A percentile compares a stretch with the other conserved stretches of the same genome.
Evolutionary conservation across 2,329 filamentous ascomycete genomes (phyloP).

Genomic region (Microcera coccophila): DNA sequence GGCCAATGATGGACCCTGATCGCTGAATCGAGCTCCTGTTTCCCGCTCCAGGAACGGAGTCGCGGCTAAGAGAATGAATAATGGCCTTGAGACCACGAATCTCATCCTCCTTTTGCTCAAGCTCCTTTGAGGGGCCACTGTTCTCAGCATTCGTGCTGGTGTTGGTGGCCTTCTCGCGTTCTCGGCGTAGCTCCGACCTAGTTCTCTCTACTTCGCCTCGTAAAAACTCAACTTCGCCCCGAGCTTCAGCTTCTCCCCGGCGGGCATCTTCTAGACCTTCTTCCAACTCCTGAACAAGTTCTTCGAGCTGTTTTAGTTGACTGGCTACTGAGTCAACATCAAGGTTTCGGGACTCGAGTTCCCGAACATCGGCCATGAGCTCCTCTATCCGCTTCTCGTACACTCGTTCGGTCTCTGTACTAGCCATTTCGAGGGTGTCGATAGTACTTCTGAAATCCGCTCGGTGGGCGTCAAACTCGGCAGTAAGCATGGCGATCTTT

Average conservation of each 20-base stretch:
- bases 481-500: slow-evolving; percentile 86
- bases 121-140: slow-evolving; percentile 60
- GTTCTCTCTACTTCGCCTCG: slow-evolving; percentile 92
- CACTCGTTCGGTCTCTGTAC: slow-evolving; percentile 89
- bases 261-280: slow-evolving; percentile 94
- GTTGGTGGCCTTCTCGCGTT: slow-evolving; percentile 69
- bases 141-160: slow-evolving; percentile 42
- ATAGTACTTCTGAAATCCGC: slow-evolving; percentile 97
- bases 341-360: slow-evolving; percentile 75
- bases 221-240: slow-evolving; percentile 92
- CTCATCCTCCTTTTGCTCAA: slow-evolving; percentile 95
- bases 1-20: slow-evolving; percentile 35
- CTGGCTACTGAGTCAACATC: slow-evolving; percentile 88
- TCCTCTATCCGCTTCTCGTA: slow-evolving; percentile 92
- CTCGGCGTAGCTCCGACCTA: slow-evolving; percentile 78
- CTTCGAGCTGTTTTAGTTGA: slow-evolving; percentile 92
- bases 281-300: slow-evolving; percentile 93
- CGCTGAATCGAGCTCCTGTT: slow-evolving; percentile 29
- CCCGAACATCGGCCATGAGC: slow-evolving; percentile 75
- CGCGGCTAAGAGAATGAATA: slow-evolving; percentile 88
- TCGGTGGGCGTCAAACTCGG: slow-evolving; percentile 90
- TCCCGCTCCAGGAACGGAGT: slow-evolving; percentile 51
- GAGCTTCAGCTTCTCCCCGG: slow-evolving; percentile 88
- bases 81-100: slow-evolving; percentile 96
- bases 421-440: slow-evolving; percentile 92